Conservation (phyloP, 352 stramenopile species). For the Pythium graminicola region DNA sequence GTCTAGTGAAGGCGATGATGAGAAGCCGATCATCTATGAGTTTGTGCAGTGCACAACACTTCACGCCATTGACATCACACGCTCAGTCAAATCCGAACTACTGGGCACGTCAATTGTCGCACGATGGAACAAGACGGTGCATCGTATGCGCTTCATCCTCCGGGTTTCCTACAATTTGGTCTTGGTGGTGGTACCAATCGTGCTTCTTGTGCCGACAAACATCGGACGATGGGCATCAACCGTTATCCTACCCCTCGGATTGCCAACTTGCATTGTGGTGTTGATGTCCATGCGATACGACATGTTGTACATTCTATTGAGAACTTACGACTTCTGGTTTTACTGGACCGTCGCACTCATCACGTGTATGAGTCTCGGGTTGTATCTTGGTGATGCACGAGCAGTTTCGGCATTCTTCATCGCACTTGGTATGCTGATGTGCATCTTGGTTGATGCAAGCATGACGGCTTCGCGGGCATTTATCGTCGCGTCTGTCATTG, state of each 20-base stretch:
- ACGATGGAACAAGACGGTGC: not conserved
- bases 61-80: not conserved
- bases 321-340: slow-evolving; percentile 15
- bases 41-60: not conserved
- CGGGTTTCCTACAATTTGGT: slow-evolving; percentile 2
- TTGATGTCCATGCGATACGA: slow-evolving; percentile 4
- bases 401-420: slow-evolving; percentile 8
- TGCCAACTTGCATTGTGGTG: not conserved
- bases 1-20: no score
- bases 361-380: slow-evolving; percentile 1
- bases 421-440: slow-evolving; percentile 19
- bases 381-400: slow-evolving; percentile 5
- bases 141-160: not conserved
- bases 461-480: slow-evolving; percentile 4
- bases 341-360: slow-evolving; percentile 8
- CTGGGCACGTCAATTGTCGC: not conserved
- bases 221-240: not conserved
- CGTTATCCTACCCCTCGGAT: not conserved
- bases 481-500: not conserved
- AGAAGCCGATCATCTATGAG: not conserved
- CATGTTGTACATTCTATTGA: slow-evolving; percentile 8
- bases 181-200: not conserved
- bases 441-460: slow-evolving; percentile 25
- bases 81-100: slow-evolving; percentile 6
- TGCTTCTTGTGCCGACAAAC: not conserved